Base-by-base conservation (phyloP, 805 yeast genomes). In the Yarrowia sp. region DNA sequence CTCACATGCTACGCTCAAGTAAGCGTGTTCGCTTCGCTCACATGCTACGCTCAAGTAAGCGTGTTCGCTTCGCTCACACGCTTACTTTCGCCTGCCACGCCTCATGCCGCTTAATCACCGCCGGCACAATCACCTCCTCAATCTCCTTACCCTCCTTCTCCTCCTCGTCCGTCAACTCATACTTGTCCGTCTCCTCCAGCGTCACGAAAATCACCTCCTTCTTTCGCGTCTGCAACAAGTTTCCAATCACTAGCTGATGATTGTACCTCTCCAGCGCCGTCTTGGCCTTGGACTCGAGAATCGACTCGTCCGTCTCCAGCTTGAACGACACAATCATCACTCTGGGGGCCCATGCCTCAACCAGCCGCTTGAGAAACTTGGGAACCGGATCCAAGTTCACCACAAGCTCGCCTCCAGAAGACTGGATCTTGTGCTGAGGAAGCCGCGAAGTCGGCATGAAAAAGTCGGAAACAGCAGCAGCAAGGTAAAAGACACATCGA, bases 391-490 rank as follows among this genome's bases (percentile, higher is more conserved):
- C 98, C 69, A 95, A 78, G 70, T 92, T 89, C 10, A 95, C 90
- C 8, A 88, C 84, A 50, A 95, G 78, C 72, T 89, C 90, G 3
- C 96, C 96, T 15, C 78, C 77, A 66, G 86, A 86, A 4, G 96
- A 87, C 76, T 95, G 99, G 67, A 95, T 95, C 77, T 95, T 95
- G 77, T 95, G 99, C 71, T 91, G 92, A 2, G 98, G 96, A 71
- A 92, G 80, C 68, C 90, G 82, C 1, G 92, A 86, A 47, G 83
- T 84, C 1, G 99, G 99, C 45, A 95, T 81, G 77, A 92, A 95
- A 76, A 95, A 95, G 74, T 95, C 99, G 8, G 97, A 90, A 0
- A 95, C 99, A 0, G 99, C 99, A 8, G 99, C 98, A 0, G 99
- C 99, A 63, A 95, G 80, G 73, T 88, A 95, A 73, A 93, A 90